Base-by-base conservation (phyloP, 345 rosid species). In the Camelina sativa region DNA sequence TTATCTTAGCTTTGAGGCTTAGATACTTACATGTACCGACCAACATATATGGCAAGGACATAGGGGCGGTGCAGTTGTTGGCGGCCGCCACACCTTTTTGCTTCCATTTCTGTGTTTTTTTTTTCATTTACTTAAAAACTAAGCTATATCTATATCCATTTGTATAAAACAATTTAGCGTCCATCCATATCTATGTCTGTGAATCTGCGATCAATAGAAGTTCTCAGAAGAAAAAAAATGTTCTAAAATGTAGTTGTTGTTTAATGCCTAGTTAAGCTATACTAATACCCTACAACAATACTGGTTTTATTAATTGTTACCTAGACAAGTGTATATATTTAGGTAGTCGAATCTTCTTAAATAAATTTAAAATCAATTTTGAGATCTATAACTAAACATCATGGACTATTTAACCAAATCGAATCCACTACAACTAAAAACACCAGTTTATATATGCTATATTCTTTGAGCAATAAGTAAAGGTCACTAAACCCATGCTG, bases 61-160 rank as follows among this genome's bases (percentile, higher is more conserved):
- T 75, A 61, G 25, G 56, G 69, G 50, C 74, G 79, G 79, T 68
- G 55, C 63, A 20, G 0, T 25, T 60, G 38, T 60, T 51, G 74
- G 74, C 69, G 69, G 69, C 73, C 69, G 55, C 69, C 47, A 41
- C 28, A 38, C 20, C 57, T 68, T 75, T 67, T 34, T 34, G 6
- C 7, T 34, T 50, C 48, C 12, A 52, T 46, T 65, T 65, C 3
- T 43, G 47, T 35, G 15, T 28, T 53, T 52, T 23, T 23, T 37
- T 37, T 8, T 37, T 28, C 11, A 8, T 16, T 25, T 19, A 11
- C 17, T 38, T 34, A 35, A 50, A 41, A 52, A 47, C 6, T n/a
- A n/a, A 38, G 11, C 22, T 72, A 3, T 40, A 15, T 62, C 30
- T 50, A 51, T 52, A 47, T n/a, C n/a, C n/a, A n/a, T 53, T 47